A percentile compares a stretch with the other conserved stretches of the same genome.
Evolutionary conservation across 306 rosid species (phyloP).

Genomic region (Luffa aegyptiaca): DNA sequence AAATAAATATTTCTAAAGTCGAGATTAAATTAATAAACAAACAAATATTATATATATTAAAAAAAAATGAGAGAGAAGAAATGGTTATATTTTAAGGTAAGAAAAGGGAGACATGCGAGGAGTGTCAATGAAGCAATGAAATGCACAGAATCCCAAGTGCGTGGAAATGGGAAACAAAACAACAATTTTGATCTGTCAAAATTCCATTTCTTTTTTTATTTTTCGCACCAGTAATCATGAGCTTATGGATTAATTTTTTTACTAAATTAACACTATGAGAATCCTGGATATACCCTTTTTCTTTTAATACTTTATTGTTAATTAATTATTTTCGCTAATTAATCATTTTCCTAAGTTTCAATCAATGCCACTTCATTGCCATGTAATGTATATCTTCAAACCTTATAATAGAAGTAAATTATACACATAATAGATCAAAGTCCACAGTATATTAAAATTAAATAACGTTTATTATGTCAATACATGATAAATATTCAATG

Average conservation of each 20-base stretch:
- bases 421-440: neutral
- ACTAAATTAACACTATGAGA: neutral
- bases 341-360: neutral
- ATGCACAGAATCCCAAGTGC: slow-evolving; percentile 11
- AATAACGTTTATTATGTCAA: neutral
- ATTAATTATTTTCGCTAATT: neutral
- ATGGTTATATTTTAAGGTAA: neutral
- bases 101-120: slow-evolving; percentile 7
- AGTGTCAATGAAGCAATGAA: slow-evolving; percentile 9
- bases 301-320: neutral
- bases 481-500: neutral
- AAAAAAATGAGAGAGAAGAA: neutral
- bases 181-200: neutral
- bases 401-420: neutral
- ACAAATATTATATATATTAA: neutral
- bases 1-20: no score
- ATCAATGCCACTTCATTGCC: neutral
- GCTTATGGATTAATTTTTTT: neutral
- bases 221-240: neutral
- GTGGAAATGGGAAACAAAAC: neutral
- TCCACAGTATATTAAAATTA: neutral
- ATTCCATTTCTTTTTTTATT: neutral
- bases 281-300: neutral
- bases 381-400: neutral
- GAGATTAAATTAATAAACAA: no score